Conservation (phyloP, 371 early-diverging fungal species). For the Thermomucor indicae-seudaticae region DNA sequence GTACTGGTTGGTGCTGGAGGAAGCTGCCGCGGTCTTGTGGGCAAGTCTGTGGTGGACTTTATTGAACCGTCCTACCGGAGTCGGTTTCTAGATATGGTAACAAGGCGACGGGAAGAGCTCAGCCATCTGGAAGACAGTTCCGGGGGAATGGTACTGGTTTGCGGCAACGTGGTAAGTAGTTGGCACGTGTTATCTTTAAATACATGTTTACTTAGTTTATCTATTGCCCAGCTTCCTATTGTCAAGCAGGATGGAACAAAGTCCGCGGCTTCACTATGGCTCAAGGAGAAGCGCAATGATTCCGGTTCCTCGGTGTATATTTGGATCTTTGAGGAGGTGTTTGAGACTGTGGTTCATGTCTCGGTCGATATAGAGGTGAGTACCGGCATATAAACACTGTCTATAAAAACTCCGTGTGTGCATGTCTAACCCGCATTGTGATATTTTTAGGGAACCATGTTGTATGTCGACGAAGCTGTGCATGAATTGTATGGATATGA, state of each 20-base stretch:
- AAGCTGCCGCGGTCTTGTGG: conserved; percentile 31
- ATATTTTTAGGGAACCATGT: conserved; percentile 43
- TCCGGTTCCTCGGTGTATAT: conserved; percentile 54
- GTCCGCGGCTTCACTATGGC: conserved; percentile 65
- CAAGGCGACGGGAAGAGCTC: conserved; percentile 28
- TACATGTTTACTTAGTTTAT: neutral
- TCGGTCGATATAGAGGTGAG: conserved; percentile 27
- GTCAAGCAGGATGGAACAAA: conserved; percentile 54
- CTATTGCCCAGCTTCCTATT: conserved; percentile 50
- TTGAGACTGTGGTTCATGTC: conserved; percentile 46
- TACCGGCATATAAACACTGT: neutral
- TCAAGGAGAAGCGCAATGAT: conserved; percentile 57
- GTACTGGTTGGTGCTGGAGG: conserved; percentile 43
- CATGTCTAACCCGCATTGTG: neutral
- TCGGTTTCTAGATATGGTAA: conserved; percentile 41
- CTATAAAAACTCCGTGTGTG: neutral
- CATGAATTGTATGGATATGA: conserved; percentile 54
- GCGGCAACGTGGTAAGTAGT: conserved; percentile 62
- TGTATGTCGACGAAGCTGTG: conserved; percentile 46
- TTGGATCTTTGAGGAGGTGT: conserved; percentile 72
- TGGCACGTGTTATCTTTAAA: conserved; percentile 1
- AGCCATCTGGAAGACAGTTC: conserved; percentile 20
- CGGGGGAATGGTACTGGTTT: conserved; percentile 49
- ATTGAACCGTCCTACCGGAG: conserved; percentile 56
- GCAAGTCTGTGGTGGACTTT: conserved; percentile 49